These are phyloP conservation scores for Leccinum variabile DNA, from an alignment of 1,284 basidiomycete genomes.

Conservation along the genomic window DNA sequence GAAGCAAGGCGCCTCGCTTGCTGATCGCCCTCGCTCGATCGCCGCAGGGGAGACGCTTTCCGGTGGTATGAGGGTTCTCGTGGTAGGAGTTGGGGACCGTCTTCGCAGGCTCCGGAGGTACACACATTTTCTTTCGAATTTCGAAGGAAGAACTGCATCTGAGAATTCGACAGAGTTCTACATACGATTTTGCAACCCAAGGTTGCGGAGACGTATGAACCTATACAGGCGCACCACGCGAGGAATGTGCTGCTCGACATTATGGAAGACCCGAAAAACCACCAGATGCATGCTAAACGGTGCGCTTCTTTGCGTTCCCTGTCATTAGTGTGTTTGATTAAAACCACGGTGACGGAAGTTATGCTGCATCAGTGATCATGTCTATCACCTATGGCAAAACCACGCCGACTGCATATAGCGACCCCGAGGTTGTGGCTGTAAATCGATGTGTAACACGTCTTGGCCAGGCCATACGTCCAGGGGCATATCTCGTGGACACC, in stretches of 20 bases:
- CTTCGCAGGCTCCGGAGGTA: conserved; percentile 19
- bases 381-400: conserved; percentile 63
- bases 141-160: background rate
- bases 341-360: conserved; percentile 39
- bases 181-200: conserved; percentile 55
- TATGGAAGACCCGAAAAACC: conserved; percentile 45
- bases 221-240: conserved; percentile 47
- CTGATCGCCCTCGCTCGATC: conserved; percentile 27
- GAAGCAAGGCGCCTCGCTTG: conserved; percentile 23
- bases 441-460: conserved; percentile 32
- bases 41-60: conserved; percentile 21
- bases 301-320: conserved; percentile 15
- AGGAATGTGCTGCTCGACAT: conserved; percentile 53
- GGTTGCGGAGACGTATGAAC: conserved; percentile 45
- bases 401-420: conserved; percentile 21
- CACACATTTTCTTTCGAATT: background rate
- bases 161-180: conserved; percentile 41
- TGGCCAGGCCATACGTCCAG: conserved; percentile 41
- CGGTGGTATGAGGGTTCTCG: conserved; percentile 16
- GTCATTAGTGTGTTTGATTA: background rate
- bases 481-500: conserved; percentile 52
- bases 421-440: conserved; percentile 34
- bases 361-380: conserved; percentile 64
- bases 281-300: conserved; percentile 55
- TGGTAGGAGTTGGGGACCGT: conserved; percentile 6